Conservation (phyloP, 2,329 filamentous ascomycete genomes). For the Arthrobotrys sinensis region DNA sequence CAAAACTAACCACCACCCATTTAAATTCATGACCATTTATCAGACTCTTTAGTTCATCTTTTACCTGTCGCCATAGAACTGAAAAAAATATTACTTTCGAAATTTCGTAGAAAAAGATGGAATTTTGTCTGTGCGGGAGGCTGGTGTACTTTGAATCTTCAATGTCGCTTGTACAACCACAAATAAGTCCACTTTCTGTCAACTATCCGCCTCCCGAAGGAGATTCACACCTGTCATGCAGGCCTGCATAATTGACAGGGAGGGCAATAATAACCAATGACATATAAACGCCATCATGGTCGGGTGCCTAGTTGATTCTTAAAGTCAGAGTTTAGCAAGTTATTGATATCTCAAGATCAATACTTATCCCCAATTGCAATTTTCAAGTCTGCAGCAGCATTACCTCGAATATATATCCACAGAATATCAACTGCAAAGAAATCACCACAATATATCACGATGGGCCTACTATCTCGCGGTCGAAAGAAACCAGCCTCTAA, state of each 20-base stretch:
- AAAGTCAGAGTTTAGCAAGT: neutral
- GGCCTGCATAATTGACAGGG: neutral
- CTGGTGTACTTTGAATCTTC: neutral
- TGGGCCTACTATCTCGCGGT: neutral
- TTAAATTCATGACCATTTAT: no score
- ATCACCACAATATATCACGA: neutral
- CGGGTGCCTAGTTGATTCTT: neutral
- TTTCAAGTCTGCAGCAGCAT: no score
- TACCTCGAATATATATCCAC: no score
- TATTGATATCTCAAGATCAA: neutral
- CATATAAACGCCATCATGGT: conserved; percentile 5
- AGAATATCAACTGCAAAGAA: no score
- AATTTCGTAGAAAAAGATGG: no score
- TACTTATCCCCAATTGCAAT: no score
- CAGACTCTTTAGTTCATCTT: no score
- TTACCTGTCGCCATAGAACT: no score
- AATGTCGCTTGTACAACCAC: neutral
- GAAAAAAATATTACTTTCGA: no score
- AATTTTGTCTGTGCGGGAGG: neutral
- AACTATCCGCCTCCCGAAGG: neutral
- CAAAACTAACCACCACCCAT: no score
- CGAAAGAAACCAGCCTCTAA: neutral
- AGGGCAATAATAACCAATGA: neutral
- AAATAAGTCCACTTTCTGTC: neutral
- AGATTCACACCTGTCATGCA: neutral